phyloP scores from a whole-genome alignment of 768 basidiomycete species.

The Kwoniella botswanensis region DNA sequence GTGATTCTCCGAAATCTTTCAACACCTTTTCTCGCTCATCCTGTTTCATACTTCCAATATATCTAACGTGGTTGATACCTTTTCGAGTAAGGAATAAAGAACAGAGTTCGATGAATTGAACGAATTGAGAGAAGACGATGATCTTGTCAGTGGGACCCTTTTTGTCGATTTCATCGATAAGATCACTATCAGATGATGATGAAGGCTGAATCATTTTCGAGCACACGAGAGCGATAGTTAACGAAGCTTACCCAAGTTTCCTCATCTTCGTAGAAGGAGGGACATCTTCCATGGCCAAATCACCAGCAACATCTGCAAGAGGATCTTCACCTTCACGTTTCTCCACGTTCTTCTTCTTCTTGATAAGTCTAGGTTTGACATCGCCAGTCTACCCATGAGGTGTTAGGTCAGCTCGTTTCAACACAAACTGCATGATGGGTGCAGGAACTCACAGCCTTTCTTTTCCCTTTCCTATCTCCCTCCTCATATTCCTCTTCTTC shows the following conservation, averaged over 20 bases:
- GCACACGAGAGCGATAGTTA: not conserved
- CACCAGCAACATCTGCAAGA: conserved; percentile 39
- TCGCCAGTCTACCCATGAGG: conserved; percentile 11
- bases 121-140: conserved; percentile 75
- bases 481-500: conserved; percentile 58
- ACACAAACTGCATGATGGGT: not conserved
- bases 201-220: not conserved
- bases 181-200: conserved; percentile 64
- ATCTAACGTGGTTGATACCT: conserved; percentile 45
- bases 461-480: conserved; percentile 52
- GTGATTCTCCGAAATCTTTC: conserved; percentile 40
- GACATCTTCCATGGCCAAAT: conserved; percentile 62
- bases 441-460: conserved; percentile 20
- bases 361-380: not conserved
- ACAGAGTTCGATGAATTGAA: conserved; percentile 68
- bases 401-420: not conserved
- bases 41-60: conserved; percentile 57
- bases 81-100: conserved; percentile 67
- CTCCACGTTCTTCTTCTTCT: conserved; percentile 17
- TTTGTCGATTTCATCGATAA: conserved; percentile 62
- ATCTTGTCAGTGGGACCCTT: conserved; percentile 68
- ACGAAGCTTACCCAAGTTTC: conserved; percentile 33
- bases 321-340: conserved; percentile 21
- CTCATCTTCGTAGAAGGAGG: conserved; percentile 75
- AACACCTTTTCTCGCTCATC: conserved; percentile 52